These are phyloP conservation scores for sunflower (Helianthus annuus) DNA, from an alignment of 129 eudicot genomes.

Conservation along the genomic window DNA sequence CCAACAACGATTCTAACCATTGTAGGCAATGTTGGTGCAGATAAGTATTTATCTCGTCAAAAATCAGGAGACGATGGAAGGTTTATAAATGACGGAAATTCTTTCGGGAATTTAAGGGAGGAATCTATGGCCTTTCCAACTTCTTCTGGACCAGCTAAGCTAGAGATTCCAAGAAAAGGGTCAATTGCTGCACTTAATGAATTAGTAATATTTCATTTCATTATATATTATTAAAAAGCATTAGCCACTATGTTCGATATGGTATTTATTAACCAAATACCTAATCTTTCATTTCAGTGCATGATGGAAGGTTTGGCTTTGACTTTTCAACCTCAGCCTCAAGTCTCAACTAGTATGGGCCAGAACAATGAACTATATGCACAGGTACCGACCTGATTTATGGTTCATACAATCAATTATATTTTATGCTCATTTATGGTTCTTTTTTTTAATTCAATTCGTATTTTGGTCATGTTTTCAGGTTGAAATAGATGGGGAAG, in stretches of 20 bases:
- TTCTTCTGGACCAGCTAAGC: slow-evolving; percentile 48
- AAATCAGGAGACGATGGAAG: slow-evolving; percentile 65
- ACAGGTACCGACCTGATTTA: slow-evolving; percentile 41
- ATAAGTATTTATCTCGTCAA: slow-evolving; percentile 54
- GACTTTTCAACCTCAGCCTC: slow-evolving; percentile 65
- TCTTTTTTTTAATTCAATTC: background rate
- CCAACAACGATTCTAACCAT: slow-evolving; percentile 21
- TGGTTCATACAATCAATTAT: background rate
- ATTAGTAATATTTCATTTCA: slow-evolving; percentile 47
- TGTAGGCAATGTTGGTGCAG: slow-evolving; percentile 45
- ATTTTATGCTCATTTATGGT: background rate
- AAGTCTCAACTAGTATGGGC: slow-evolving; percentile 45
- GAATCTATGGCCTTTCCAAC: slow-evolving; percentile 46
- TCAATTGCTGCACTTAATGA: slow-evolving; percentile 75
- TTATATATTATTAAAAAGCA: background rate
- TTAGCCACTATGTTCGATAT: background rate
- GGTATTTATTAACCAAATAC: slow-evolving; percentile 1
- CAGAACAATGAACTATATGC: slow-evolving; percentile 65
- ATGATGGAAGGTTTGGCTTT: slow-evolving; percentile 67
- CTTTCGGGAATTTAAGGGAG: slow-evolving; percentile 57
- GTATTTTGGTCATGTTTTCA: slow-evolving; percentile 28
- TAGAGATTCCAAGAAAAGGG: slow-evolving; percentile 62
- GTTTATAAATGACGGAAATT: slow-evolving; percentile 45
- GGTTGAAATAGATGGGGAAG: slow-evolving; percentile 93
- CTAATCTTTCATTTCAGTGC: slow-evolving; percentile 46